Evolutionary conservation across 2,329 filamentous ascomycete species (phyloP).

Genomic region (Aureobasidium melanogenum): DNA sequence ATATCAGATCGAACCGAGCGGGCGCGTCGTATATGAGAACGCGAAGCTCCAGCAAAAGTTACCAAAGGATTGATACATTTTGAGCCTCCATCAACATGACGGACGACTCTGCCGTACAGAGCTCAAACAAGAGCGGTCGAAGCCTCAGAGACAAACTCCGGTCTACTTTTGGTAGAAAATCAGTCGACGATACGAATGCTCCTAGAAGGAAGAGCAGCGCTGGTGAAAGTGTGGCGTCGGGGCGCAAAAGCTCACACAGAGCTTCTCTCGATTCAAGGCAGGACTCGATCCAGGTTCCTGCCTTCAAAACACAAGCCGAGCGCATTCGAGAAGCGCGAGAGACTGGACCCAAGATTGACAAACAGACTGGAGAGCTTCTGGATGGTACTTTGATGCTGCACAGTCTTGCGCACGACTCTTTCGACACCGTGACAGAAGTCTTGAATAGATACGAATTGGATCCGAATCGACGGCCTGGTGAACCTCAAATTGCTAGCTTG

Average conservation of each 20-base stretch:
- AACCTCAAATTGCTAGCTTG: conserved; percentile 38
- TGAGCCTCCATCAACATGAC: conserved; percentile 5
- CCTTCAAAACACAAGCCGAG: conserved; percentile 10
- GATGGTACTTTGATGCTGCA: conserved; percentile 32
- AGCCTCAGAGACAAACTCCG: neutral
- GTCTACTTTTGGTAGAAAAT: neutral
- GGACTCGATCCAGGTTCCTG: neutral
- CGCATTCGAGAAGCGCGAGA: neutral
- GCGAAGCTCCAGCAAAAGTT: neutral
- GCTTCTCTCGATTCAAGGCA: conserved; percentile 1
- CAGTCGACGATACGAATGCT: neutral
- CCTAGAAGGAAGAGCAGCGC: neutral
- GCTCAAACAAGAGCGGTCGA: neutral
- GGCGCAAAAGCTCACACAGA: neutral
- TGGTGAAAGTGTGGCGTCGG: neutral
- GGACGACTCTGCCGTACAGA: neutral
- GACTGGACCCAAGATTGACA: conserved; percentile 12
- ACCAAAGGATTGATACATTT: neutral
- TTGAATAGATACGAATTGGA: conserved; percentile 13
- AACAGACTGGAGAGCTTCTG: conserved; percentile 16
- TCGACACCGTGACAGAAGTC: conserved; percentile 26
- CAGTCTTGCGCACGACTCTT: conserved; percentile 27
- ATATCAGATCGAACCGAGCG: neutral
- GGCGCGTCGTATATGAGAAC: neutral
- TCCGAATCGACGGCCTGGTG: conserved; percentile 17